phyloP scores from a whole-genome alignment of 306 rosid genomes.

The Rosa persica region DNA sequence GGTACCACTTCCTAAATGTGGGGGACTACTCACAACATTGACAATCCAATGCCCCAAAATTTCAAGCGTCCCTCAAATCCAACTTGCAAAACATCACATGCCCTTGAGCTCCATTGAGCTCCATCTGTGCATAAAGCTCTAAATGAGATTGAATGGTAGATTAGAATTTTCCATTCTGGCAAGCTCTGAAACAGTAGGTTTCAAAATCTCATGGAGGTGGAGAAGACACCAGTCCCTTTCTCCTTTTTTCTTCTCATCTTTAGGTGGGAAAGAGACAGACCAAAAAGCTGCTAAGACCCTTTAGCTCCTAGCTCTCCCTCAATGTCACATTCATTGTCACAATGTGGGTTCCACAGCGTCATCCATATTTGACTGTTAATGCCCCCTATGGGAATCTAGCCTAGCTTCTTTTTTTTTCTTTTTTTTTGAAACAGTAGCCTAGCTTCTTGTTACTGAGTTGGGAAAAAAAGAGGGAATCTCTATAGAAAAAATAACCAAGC shows the following conservation, averaged over 20 bases:
- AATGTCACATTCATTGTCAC: constrained; percentile 37
- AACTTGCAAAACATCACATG: neutral
- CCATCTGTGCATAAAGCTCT: neutral
- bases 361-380: constrained; percentile 42
- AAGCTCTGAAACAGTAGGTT: neutral
- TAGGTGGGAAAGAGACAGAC: constrained; percentile 49
- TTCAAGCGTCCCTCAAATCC: neutral
- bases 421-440: neutral
- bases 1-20: constrained; percentile 14
- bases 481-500: neutral
- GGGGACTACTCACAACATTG: neutral
- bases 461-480: neutral
- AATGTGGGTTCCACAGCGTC: constrained; percentile 35
- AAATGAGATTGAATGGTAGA: constrained; percentile 23
- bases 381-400: constrained; percentile 33
- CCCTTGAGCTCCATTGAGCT: neutral
- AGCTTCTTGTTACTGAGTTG: neutral
- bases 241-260: constrained; percentile 15
- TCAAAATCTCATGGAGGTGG: constrained; percentile 26
- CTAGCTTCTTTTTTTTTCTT: neutral
- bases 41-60: neutral
- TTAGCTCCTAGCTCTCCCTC: constrained; percentile 19
- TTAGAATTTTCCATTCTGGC: neutral
- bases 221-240: constrained; percentile 26
- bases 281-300: constrained; percentile 44